Percentiles rank a stretch among this genome's conserved stretches.
Evolutionary conservation across 148 eudicot species (phyloP).

Genomic region (Rhododendron kiyosumense): DNA sequence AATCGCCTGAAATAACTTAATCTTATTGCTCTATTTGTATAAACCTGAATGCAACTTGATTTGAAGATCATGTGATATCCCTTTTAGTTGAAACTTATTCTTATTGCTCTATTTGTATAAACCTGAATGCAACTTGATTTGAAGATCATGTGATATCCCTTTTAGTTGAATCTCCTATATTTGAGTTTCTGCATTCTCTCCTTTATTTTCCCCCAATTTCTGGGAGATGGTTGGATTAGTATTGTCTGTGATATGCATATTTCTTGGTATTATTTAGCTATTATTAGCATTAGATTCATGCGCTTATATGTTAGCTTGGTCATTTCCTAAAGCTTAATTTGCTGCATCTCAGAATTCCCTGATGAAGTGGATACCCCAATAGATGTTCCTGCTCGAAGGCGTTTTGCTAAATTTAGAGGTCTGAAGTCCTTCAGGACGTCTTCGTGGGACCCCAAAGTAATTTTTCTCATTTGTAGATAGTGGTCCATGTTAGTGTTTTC

Average conservation of each 20-base stretch:
- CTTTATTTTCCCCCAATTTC: neutral
- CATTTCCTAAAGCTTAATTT: neutral
- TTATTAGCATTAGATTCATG: neutral
- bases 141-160: neutral
- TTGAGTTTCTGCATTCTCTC: neutral
- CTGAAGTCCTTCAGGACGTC: slow-evolving; percentile 95
- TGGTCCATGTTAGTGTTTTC: neutral
- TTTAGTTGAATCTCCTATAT: neutral
- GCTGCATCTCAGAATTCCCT: slow-evolving; percentile 61
- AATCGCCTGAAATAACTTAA: neutral
- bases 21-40: neutral
- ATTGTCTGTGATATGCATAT: neutral
- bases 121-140: slow-evolving; percentile 1
- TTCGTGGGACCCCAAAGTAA: slow-evolving; percentile 94
- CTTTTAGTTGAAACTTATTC: neutral
- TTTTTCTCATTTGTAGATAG: slow-evolving; percentile 4
- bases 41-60: neutral
- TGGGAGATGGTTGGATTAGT: neutral
- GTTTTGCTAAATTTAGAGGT: slow-evolving; percentile 93
- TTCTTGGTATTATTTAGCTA: neutral
- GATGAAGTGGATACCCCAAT: slow-evolving; percentile 95
- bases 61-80: neutral
- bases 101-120: neutral
- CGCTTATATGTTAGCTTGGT: neutral
- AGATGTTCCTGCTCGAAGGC: slow-evolving; percentile 83